phyloP scores from a whole-genome alignment of 495 filamentous ascomycete species.

The Tuber magnatum region DNA sequence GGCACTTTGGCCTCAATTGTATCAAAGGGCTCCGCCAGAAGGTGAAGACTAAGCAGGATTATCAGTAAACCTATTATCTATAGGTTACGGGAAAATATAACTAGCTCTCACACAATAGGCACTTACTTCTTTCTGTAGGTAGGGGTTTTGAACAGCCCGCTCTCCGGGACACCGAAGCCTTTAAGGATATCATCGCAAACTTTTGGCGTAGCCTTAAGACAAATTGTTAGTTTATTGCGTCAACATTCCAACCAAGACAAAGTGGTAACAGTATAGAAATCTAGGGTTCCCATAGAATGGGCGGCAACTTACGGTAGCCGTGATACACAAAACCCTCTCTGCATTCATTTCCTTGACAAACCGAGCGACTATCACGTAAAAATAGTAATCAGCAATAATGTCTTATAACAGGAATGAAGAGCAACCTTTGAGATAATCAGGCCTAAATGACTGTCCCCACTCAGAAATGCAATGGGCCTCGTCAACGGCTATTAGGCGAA shows the following conservation, averaged over 20 bases:
- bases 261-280: background rate
- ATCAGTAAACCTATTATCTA: background rate
- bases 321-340: slow-evolving; percentile 53
- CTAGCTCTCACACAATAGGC: background rate
- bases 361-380: slow-evolving; percentile 46
- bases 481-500: slow-evolving; percentile 54
- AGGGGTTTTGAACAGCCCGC: slow-evolving; percentile 51
- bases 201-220: slow-evolving; percentile 46
- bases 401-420: background rate
- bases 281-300: background rate
- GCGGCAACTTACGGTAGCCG: slow-evolving; percentile 46
- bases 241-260: background rate
- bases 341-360: slow-evolving; percentile 53
- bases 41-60: slow-evolving; percentile 39
- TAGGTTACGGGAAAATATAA: background rate
- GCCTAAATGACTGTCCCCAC: slow-evolving; percentile 56
- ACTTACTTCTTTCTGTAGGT: slow-evolving; percentile 51
- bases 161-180: slow-evolving; percentile 48
- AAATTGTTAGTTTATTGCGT: background rate
- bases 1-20: slow-evolving; percentile 45
- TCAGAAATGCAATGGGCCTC: slow-evolving; percentile 58
- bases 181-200: slow-evolving; percentile 51
- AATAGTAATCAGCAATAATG: slow-evolving; percentile 1
- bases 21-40: slow-evolving; percentile 47
- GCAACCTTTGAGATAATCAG: slow-evolving; percentile 50